Conservation (phyloP, 805 yeast species). For the Isabelozyma gotoi region DNA sequence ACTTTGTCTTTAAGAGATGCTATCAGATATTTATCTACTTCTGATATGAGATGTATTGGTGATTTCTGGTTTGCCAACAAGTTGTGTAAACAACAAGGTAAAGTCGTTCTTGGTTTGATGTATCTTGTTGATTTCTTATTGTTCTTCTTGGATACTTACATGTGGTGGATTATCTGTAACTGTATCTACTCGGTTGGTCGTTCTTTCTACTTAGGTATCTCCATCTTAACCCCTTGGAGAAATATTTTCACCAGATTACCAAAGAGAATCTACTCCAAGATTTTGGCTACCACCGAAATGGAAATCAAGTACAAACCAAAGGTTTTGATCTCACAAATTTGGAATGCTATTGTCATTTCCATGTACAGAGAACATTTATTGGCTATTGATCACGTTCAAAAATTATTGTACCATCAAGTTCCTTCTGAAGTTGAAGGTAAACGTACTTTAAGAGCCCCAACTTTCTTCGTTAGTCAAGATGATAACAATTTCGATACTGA, state of each 20-base stretch:
- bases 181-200: conserved; percentile 95
- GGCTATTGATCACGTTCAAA: conserved; percentile 98
- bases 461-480: conserved; percentile 97
- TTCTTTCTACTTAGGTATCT: conserved; percentile 97
- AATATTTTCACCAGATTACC: conserved; percentile 97
- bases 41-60: conserved; percentile 92
- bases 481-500: conserved; percentile 93
- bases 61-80: conserved; percentile 81
- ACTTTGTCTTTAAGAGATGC: conserved; percentile 91
- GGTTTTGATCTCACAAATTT: conserved; percentile 95
- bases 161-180: conserved; percentile 97
- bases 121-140: conserved; percentile 86
- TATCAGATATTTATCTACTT: conserved; percentile 80
- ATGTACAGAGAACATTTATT: conserved; percentile 99
- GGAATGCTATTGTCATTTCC: conserved; percentile 98
- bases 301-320: conserved; percentile 98
- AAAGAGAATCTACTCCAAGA: conserved; percentile 97
- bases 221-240: conserved; percentile 99
- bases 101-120: conserved; percentile 90
- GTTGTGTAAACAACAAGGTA: conserved; percentile 84
- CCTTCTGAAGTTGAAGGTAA: conserved; percentile 98
- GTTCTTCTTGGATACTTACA: conserved; percentile 97
- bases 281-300: conserved; percentile 98
- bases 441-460: conserved; percentile 97
- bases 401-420: conserved; percentile 95